These are phyloP conservation scores for Phytopythium kandeliae DNA, from an alignment of 352 stramenopile genomes.

Conservation along the genomic window DNA sequence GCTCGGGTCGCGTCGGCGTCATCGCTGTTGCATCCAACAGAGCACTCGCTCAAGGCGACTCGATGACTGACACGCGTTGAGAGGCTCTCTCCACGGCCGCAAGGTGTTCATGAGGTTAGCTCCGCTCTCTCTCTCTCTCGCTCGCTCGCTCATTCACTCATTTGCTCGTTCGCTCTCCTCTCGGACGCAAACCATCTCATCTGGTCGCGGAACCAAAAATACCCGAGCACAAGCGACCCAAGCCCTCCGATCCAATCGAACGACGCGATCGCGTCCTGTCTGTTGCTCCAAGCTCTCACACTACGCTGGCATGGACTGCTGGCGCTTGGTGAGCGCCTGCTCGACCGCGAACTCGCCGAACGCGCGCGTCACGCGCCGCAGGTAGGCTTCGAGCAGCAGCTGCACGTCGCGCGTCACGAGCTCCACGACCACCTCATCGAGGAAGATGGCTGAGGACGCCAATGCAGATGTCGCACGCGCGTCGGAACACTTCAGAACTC, in stretches of 20 bases:
- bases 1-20: neutral
- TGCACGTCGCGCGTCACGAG: slow-evolving; percentile 75
- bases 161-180: no score
- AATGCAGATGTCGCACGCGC: neutral
- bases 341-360: slow-evolving; percentile 65
- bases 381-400: slow-evolving; percentile 54
- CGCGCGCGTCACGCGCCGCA: slow-evolving; percentile 43
- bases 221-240: no score
- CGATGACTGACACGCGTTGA: neutral
- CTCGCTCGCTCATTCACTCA: no score
- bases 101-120: no score
- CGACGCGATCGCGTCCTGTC: neutral
- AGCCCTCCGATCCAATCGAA: no score
- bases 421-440: slow-evolving; percentile 77
- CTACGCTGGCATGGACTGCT: slow-evolving; percentile 17
- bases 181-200: no score
- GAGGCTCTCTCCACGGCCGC: no score
- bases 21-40: slow-evolving; percentile 1
- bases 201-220: neutral
- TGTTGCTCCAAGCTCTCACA: no score
- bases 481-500: neutral
- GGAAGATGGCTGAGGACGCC: slow-evolving; percentile 46
- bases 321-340: slow-evolving; percentile 33
- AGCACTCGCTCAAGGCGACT: neutral
- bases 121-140: no score